Evolutionary conservation across 2,329 filamentous ascomycete species (phyloP), one percentile per base, ranked within the genome.

Genomic region (Fusarium transvaalense): DNA sequence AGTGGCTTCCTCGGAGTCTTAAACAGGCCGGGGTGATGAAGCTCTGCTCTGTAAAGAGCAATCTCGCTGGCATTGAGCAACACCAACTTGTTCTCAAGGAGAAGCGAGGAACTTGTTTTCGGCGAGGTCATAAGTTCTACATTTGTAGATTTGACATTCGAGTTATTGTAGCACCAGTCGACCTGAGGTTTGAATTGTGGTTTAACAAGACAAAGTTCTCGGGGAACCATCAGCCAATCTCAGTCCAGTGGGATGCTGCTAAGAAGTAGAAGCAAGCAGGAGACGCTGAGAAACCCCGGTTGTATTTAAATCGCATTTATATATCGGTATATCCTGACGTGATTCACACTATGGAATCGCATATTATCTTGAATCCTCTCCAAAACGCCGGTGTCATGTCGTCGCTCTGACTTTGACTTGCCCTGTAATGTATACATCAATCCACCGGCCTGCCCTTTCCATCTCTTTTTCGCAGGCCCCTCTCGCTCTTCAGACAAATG

Each of bases 151-250:
- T 82, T 43, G 83, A 86, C 57, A 81, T 89, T 0, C 82, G 86
- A 64, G 85, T 86, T 4, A 78, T 87, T 48, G 83, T 85, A 4
- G 85, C 84, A 2, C 82, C 84, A 2, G 82, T 86, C 2, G 87
- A 89, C 61, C 76, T 89, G 45, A 72, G 75, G 15, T 82, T 83
- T 53, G 79, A 81, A 68, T 54, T 82, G 14, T 83, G 81, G 81
- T 82, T 70, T 32, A 68, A 60, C 5, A 56, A 56, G 10, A 47
- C 43, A 21, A 71, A 61, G 39, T 70, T 70, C 52, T 68, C 67
- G 3, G 67, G 67, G 13, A 70, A 70, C 15, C 67, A 71, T 21
- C 58, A 70, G 46, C 64, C 67, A 17, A 71, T 71, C 38, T 58
- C 58, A 10, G 67, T 69, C 34, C 66, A 68, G 21, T 70, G 67